Base-by-base conservation (phyloP, 2,329 filamentous ascomycete species). In the Amauroascus niger region DNA sequence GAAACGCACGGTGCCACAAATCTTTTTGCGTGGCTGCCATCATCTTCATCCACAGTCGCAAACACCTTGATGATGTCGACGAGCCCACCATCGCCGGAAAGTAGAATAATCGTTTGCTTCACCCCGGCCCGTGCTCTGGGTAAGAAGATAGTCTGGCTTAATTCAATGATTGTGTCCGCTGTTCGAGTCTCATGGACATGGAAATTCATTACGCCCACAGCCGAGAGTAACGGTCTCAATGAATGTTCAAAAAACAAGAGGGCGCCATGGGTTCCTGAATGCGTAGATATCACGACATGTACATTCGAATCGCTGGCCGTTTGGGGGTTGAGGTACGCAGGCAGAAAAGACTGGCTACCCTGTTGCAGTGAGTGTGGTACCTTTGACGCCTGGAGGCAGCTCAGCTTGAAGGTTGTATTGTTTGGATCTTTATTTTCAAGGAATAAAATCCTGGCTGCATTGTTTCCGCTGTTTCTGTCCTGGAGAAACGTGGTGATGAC, bases 71-170 rank as follows among this genome's bases (percentile, higher is more conserved):
- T 74, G 1, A 93, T 74, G 61, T 97, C 91, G 16, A 89, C 79
- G 1, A 95, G 69, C 5, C 89, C 91, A 13, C 91, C 91, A 67
- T 97, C 91, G 6, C 91, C 91, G 47, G 86, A 91, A 4, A 96
- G 76, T 11, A 97, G 77, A 28, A 96, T 70, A 24, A 96, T 76
- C 0, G 83, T 82, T 63, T 83, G 79, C 11, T 65, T 60, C 4
- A 69, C 59, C 1, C 74, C 74, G 49, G 69, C 52, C 54, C 74
- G 74, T 13, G 80, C 80, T 35, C 65, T 64, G 1, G 73, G 70
- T 11, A 79, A 68, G 57, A 83, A 71, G 20, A 67, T 62, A 37
- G 65, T 60, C 49, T 63, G 71, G 0, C 84, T 79, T 51, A 94
- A 80, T 0, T 85, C 73, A 5, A 75, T 73, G 39, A 96, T 78